Conservation (phyloP, 129 eudicot species). For the Chrysanthemum makinoi region DNA sequence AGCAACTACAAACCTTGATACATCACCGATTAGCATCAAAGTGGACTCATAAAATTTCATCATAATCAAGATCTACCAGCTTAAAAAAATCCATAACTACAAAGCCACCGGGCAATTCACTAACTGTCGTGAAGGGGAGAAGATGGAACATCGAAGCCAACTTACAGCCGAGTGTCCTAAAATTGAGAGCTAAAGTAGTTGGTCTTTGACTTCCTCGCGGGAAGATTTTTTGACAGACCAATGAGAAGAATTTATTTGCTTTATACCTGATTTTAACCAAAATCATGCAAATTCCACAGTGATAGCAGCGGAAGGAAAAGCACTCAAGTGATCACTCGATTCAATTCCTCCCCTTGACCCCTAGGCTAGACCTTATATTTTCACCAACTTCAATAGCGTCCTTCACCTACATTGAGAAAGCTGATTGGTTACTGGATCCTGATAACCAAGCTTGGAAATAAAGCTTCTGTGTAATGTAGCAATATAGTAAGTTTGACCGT, state of each 20-base stretch:
- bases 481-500: neutral
- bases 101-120: neutral
- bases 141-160: neutral
- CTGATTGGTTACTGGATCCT: neutral
- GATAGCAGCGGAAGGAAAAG: neutral
- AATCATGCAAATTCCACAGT: slow-evolving; percentile 14
- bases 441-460: neutral
- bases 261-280: slow-evolving; percentile 23
- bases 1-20: neutral
- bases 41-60: neutral
- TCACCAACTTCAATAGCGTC: slow-evolving; percentile 36
- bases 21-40: neutral
- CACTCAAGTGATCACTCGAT: slow-evolving; percentile 14
- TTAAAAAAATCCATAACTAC: neutral
- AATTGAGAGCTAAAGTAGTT: slow-evolving; percentile 14
- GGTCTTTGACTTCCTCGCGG: slow-evolving; percentile 4
- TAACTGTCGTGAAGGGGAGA: neutral
- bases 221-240: slow-evolving; percentile 7
- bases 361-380: slow-evolving; percentile 32
- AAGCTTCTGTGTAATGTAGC: slow-evolving; percentile 2
- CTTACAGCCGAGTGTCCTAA: neutral
- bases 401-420: slow-evolving; percentile 28
- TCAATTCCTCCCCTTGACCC: slow-evolving; percentile 37
- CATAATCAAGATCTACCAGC: neutral
- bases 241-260: slow-evolving; percentile 20